phyloP scores from a whole-genome alignment of 352 stramenopile genomes.

The Globisporangium radiosum region DNA sequence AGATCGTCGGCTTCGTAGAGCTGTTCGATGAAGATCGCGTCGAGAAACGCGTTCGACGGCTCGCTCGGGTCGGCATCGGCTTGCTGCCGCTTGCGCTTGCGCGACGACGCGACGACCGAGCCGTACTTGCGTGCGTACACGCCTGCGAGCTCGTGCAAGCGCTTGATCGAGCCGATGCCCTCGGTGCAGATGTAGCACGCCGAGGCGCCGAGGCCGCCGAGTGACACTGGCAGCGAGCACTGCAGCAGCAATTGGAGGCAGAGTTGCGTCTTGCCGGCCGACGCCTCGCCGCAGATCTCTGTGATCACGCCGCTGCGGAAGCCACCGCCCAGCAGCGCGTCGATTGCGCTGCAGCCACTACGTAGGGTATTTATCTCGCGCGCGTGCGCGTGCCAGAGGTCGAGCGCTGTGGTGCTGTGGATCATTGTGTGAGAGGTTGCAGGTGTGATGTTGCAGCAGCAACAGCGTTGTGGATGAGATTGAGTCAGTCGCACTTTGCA shows the following conservation, averaged over 20 bases:
- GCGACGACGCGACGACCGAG: slow-evolving; percentile 26
- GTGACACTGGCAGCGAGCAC: slow-evolving; percentile 33
- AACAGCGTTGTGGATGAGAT: too few relatives aligned
- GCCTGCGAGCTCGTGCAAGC: slow-evolving; percentile 55
- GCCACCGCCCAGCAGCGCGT: slow-evolving; percentile 46
- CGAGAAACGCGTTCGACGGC: slow-evolving; percentile 38
- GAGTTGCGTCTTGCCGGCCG: slow-evolving; percentile 75
- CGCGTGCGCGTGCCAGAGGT: slow-evolving; percentile 29
- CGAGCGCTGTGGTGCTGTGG: slow-evolving; percentile 26
- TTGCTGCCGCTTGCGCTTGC: slow-evolving; percentile 28
- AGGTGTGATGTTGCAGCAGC: not conserved
- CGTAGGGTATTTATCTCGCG: slow-evolving; percentile 21
- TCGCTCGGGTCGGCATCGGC: not conserved
- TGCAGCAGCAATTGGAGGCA: slow-evolving; percentile 72
- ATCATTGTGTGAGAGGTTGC: not conserved
- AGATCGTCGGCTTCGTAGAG: slow-evolving; percentile 66
- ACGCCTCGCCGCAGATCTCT: slow-evolving; percentile 71
- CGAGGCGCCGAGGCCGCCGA: slow-evolving; percentile 50
- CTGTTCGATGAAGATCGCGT: slow-evolving; percentile 76
- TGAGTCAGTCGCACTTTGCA: too few relatives aligned
- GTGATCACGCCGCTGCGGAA: slow-evolving; percentile 65
- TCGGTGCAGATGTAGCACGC: slow-evolving; percentile 82
- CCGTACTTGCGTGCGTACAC: slow-evolving; percentile 41
- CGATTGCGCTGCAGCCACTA: slow-evolving; percentile 54
- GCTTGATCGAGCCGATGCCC: slow-evolving; percentile 61